Evolutionary conservation across 2,329 filamentous ascomycete species (phyloP), one percentile per base, ranked within the genome.

Genomic region (Xylaria sp.): DNA sequence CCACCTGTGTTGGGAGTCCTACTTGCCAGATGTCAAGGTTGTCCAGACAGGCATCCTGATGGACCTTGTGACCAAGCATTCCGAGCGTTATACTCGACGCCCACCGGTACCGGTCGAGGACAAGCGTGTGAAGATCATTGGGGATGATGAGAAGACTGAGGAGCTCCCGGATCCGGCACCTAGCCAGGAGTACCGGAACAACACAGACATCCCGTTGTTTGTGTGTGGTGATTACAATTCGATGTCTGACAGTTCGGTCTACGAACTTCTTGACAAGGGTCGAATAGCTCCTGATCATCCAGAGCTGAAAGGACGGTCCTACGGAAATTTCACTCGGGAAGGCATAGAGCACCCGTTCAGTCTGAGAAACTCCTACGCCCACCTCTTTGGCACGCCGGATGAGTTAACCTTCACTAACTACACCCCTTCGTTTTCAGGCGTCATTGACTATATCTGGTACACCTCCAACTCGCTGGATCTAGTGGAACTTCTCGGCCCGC

Each of bases 401-500:
- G 91, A 96, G 72, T 78, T 97, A 68, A 86, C 86, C 3, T 99
- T 96, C 74, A 99, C 94, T 52, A 99, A 99, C 76, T 99, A 97
- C 76, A 95, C 92, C 11, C 92, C 94, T 1, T 86, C 86, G n/a
- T 99, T 97, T 76, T 84, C 85, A 55, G 92, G 92, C 63, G 90
- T 95, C 59, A 89, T 99, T 66, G 94, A 99, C 73, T 97, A 97
- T 75, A 91, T 99, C 69, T 97, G 92, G 92, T 99, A 96, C 76
- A 92, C 92, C 59, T 93, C 91, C 59, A 96, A 94, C 74, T 86
- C 89, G 19, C 80, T 97, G 50, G 90, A 94, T 71, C 89, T 95
- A 23, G 87, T 91, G 16, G 89, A 89, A 56, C 76, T 97, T 56
- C 85, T 97, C 3, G 92, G 92, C 35, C 89, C 93, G 49, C 90